Evolutionary conservation across 495 filamentous ascomycete species (phyloP).

Genomic region (Neurospora cerealis): DNA sequence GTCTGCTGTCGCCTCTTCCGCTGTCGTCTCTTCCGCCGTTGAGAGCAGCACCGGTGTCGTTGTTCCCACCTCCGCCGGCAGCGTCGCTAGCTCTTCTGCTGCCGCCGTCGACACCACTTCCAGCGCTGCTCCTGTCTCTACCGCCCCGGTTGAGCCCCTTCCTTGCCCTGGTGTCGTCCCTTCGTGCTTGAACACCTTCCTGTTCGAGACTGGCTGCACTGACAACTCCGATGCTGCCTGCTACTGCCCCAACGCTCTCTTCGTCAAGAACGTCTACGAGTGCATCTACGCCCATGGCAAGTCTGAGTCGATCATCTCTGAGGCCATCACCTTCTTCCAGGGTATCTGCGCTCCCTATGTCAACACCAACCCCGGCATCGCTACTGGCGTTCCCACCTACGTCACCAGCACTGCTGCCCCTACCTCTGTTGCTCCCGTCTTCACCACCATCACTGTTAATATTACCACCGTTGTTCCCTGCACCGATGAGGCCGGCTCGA

Average conservation of each 20-base stretch:
- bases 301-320: constrained; percentile 52
- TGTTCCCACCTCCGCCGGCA: constrained; percentile 4
- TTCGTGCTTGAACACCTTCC: constrained; percentile 89
- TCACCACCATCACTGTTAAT: constrained; percentile 51
- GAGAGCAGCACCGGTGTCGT: constrained; percentile 1
- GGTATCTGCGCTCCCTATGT: constrained; percentile 80
- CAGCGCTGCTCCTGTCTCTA: constrained; percentile 24
- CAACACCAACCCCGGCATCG: constrained; percentile 70
- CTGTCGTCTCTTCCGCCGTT: constrained; percentile 4
- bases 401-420: constrained; percentile 41
- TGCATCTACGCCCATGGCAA: constrained; percentile 73
- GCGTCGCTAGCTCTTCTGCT: constrained; percentile 1
- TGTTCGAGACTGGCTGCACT: constrained; percentile 61
- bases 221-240: constrained; percentile 77
- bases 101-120: constrained; percentile 17
- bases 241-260: constrained; percentile 73
- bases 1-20: constrained; percentile 2
- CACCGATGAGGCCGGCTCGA: constrained; percentile 36
- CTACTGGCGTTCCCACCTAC: constrained; percentile 56
- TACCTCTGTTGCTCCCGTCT: constrained; percentile 34
- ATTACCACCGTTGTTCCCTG: constrained; percentile 43
- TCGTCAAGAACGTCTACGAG: constrained; percentile 70
- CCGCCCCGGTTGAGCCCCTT: constrained; percentile 35
- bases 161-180: constrained; percentile 69
- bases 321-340: constrained; percentile 74